Evolutionary conservation across 2,329 filamentous ascomycete species (phyloP).

Genomic region (Cladosporium sp.): DNA sequence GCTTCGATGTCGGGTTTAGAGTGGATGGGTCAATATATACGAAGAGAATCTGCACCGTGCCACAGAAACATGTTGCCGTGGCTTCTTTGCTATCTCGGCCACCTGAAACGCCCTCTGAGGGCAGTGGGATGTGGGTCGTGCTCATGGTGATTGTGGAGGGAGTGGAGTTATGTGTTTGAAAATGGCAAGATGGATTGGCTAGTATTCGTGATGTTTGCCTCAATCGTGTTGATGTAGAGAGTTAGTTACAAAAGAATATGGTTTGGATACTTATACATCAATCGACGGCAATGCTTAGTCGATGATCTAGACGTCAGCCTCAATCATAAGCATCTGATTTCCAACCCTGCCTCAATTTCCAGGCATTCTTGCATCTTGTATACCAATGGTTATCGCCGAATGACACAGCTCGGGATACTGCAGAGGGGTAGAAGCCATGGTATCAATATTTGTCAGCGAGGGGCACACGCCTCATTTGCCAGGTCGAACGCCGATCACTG

Average conservation of each 20-base stretch:
- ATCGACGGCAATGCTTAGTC: not conserved
- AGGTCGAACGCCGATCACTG: too few species aligned
- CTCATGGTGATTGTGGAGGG: not conserved
- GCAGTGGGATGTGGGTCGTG: not conserved
- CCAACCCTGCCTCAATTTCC: not conserved
- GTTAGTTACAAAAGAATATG: not conserved
- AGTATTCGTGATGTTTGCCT: not conserved
- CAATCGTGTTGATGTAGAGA: not conserved
- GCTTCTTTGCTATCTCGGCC: conserved; percentile 28
- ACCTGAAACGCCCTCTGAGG: conserved; percentile 2
- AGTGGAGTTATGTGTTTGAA: not conserved
- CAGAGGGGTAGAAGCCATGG: not conserved
- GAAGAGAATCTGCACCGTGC: conserved; percentile 52
- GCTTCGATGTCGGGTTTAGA: not conserved
- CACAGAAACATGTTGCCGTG: conserved; percentile 58
- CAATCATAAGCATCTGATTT: not conserved
- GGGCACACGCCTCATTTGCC: too few species aligned
- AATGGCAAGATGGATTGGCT: not conserved
- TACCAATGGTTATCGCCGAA: not conserved
- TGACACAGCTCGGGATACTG: not conserved
- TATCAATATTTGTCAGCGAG: not conserved
- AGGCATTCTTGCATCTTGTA: not conserved
- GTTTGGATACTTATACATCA: not conserved
- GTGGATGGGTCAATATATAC: conserved; percentile 31
- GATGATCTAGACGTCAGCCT: not conserved